These are phyloP conservation scores for Colletotrichum paranaense DNA, from an alignment of 2,329 filamentous ascomycete species.

Conservation along the genomic window DNA sequence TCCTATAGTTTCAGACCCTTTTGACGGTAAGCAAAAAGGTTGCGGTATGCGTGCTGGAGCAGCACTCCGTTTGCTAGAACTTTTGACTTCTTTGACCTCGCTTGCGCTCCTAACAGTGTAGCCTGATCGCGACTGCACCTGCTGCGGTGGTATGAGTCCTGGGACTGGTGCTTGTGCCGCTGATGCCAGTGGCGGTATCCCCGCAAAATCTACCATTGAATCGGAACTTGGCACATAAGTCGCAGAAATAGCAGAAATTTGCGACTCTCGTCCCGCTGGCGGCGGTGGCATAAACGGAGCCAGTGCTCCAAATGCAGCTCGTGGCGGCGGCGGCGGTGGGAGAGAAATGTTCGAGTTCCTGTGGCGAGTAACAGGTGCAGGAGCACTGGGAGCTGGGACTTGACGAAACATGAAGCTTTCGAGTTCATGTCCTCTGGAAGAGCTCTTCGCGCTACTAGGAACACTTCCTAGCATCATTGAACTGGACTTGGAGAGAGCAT, in stretches of 20 bases:
- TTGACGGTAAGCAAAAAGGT: too few relatives aligned
- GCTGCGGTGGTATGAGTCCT: background rate
- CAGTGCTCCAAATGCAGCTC: too few relatives aligned
- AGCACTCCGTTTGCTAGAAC: background rate
- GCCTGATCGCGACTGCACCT: background rate
- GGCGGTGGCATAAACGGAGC: too few relatives aligned
- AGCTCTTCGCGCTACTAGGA: background rate
- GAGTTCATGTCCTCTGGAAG: background rate
- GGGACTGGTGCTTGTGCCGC: too few relatives aligned
- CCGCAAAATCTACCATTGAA: background rate
- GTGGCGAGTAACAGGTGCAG: background rate
- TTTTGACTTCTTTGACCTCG: background rate
- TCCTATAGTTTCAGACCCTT: too few relatives aligned
- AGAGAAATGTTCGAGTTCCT: background rate
- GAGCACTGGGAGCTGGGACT: too few relatives aligned
- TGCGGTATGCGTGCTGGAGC: background rate
- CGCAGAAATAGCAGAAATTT: background rate
- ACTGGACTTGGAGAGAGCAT: rapidly evolving
- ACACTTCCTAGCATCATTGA: background rate
- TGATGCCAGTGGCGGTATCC: too few relatives aligned
- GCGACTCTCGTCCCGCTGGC: too few relatives aligned
- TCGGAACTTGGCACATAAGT: background rate
- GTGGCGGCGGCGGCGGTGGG: background rate
- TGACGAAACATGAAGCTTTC: background rate
- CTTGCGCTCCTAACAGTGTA: background rate